Evolutionary conservation across 1,284 basidiomycete species (phyloP).

Genomic region (Ceratobasidium sp.): DNA sequence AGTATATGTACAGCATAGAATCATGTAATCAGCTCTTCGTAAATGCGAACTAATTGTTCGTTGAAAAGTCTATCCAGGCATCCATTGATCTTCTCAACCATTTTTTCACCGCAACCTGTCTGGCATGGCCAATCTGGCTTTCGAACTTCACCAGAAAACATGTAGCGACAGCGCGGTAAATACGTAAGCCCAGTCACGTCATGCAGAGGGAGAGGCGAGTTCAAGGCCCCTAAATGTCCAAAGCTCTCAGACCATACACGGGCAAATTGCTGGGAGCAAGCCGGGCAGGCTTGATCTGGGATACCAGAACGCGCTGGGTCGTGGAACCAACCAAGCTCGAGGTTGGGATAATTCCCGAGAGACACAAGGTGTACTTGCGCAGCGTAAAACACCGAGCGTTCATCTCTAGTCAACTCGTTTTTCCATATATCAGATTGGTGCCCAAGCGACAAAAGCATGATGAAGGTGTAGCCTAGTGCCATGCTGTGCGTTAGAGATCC

Average conservation of each 20-base stretch:
- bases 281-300: background rate
- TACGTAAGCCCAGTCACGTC: background rate
- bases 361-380: background rate
- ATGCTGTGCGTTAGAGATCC: background rate
- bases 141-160: background rate
- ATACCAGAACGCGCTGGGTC: background rate
- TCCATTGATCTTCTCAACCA: background rate
- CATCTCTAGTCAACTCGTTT: background rate
- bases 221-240: background rate
- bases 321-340: background rate
- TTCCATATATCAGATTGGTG: background rate
- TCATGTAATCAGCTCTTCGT: too few species aligned
- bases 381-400: slow-evolving; percentile 8
- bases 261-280: background rate
- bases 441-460: background rate
- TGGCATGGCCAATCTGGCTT: background rate
- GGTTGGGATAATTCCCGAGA: background rate
- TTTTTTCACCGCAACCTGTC: background rate
- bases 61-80: too few species aligned
- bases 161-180: background rate
- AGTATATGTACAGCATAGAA: too few species aligned
- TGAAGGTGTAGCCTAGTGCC: background rate
- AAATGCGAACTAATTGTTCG: too few species aligned
- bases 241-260: background rate
- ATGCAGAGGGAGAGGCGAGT: slow-evolving; percentile 5